Evolutionary conservation across 2,329 filamentous ascomycete species (phyloP), one percentile per base, ranked within the genome.

Genomic region (Periglandula ipomoeae): DNA sequence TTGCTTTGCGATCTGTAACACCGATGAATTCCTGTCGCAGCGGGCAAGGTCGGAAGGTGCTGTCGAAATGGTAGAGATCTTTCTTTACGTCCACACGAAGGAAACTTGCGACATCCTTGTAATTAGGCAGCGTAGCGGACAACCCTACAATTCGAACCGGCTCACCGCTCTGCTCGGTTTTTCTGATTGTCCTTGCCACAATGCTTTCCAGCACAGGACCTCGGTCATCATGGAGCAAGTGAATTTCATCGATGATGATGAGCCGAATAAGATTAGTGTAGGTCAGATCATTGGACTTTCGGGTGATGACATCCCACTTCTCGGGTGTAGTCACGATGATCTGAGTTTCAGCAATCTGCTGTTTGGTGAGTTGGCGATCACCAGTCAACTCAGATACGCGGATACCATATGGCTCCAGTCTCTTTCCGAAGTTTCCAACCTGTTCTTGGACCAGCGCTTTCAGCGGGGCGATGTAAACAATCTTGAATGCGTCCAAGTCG

Each of bases 291-390:
- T 91, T 96, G 6, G 91, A 90, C 68, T 98, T 98, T 68, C 94
- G 82, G 5, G 94, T 98, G 58, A 98, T 96, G 57, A 98, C 91
- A 68, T 98, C 93, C 87, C 89, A 98, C 70, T 98, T 98, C 68
- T 98, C 93, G 19, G 93, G 93, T 0, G 93, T 98, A 1, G 93
- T 98, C 51, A 98, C 90, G 58, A 98, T 98, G 58, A 98, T 84
- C 65, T 98, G 91, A 0, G 93, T 98, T 61, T 98, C 93, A 2
- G 91, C 82, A 54, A 98, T 97, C 73, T 98, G 93, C 66, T 95
- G 89, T 69, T 98, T 98, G 19, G 91, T 98, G 63, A 98, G 84
- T 69, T 97, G 93, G 47, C 93, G 87, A 70, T 98, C 93, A 71
- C 93, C 93, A 53, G 93, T 98, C 61, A 98, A 73, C 68, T 98